phyloP scores from a whole-genome alignment of 805 yeast genomes.

The Wickerhamiella qilinensis region DNA sequence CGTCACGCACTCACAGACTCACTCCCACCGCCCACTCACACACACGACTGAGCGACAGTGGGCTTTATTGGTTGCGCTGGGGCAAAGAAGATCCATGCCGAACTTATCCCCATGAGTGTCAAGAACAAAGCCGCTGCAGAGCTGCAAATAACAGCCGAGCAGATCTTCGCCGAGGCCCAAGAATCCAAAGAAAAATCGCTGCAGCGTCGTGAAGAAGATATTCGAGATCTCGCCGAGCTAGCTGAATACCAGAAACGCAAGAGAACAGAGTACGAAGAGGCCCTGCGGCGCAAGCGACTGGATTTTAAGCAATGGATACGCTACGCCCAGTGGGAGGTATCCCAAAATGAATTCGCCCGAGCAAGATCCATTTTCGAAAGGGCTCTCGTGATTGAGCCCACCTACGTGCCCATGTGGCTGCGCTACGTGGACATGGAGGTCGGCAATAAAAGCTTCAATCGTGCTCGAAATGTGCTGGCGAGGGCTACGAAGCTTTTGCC shows the following conservation, averaged over 20 bases:
- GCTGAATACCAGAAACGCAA: constrained; percentile 59
- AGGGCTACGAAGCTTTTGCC: constrained; percentile 65
- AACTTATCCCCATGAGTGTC: background rate
- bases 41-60: too few relatives aligned
- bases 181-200: background rate
- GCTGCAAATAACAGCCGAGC: background rate
- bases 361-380: constrained; percentile 83
- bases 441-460: constrained; percentile 56
- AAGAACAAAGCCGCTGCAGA: background rate
- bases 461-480: constrained; percentile 73
- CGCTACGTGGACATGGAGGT: constrained; percentile 69
- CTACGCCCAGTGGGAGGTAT: constrained; percentile 76
- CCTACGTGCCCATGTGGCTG: constrained; percentile 72
- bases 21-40: too few relatives aligned
- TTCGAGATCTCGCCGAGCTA: constrained; percentile 67
- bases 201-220: background rate
- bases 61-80: too few relatives aligned
- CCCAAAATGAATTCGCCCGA: constrained; percentile 59
- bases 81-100: too few relatives aligned
- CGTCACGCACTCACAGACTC: too few relatives aligned
- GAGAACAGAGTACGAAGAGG: constrained; percentile 70
- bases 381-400: constrained; percentile 60
- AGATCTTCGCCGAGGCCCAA: background rate
- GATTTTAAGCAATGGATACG: constrained; percentile 82
- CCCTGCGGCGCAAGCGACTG: constrained; percentile 67